phyloP scores from a whole-genome alignment of 345 rosid genomes.

The Rubroshorea leprosula region DNA sequence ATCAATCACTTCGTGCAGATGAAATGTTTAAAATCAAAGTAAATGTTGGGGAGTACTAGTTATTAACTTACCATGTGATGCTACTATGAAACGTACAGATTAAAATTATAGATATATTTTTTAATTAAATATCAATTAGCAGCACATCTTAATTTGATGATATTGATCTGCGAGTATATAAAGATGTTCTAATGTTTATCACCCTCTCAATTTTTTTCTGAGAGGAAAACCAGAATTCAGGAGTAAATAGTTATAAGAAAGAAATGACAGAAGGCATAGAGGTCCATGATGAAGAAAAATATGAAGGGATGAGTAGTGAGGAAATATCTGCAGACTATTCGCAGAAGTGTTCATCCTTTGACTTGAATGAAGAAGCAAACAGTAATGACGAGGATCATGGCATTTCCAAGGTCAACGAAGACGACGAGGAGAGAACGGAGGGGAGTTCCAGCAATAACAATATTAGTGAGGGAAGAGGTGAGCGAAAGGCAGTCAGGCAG shows the following conservation, averaged over 20 bases:
- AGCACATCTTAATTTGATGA: too few species aligned
- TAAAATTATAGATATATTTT: too few species aligned
- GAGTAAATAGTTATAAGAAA: not conserved
- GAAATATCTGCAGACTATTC: conserved; percentile 19
- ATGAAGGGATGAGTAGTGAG: conserved; percentile 23
- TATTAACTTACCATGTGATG: too few species aligned
- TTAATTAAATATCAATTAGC: too few species aligned
- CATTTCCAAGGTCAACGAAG: conserved; percentile 12
- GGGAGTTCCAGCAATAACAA: conserved; percentile 22
- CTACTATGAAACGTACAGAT: too few species aligned
- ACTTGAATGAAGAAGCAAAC: conserved; percentile 40
- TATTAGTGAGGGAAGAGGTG: conserved; percentile 13
- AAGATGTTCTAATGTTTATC: too few species aligned
- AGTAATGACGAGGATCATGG: conserved; percentile 16
- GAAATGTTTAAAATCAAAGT: not conserved
- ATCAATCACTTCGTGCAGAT: too few species aligned
- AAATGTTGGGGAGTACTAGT: too few species aligned
- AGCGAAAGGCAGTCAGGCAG: conserved; percentile 47
- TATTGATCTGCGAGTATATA: not conserved
- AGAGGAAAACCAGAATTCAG: not conserved
- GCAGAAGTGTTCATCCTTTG: conserved; percentile 31
- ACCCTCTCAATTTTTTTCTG: not conserved
- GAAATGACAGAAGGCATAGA: conserved; percentile 18
- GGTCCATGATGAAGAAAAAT: conserved; percentile 15
- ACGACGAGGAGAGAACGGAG: conserved; percentile 25